A percentile compares a stretch with the other conserved stretches of the same genome.
Conservation (phyloP, 75 land plant species). For the Cupressus sempervirens region DNA sequence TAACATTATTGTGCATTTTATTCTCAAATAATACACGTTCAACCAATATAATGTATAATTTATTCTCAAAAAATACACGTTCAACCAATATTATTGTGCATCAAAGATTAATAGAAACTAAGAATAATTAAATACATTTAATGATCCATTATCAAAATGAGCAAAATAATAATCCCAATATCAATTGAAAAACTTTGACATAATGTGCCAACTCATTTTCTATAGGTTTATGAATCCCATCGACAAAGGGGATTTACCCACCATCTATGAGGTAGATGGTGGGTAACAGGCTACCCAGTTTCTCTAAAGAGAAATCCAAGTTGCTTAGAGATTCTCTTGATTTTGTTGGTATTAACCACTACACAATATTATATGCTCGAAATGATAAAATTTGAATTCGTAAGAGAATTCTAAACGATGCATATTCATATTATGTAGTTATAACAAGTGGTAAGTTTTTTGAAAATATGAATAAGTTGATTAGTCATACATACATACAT, state of each 20-base stretch:
- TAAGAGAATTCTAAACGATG: conserved; percentile 39
- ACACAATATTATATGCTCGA: conserved; percentile 61
- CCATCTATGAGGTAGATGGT: conserved; percentile 52
- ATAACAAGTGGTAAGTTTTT: conserved; percentile 41
- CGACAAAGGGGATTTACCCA: conserved; percentile 56
- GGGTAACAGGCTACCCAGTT: conserved; percentile 49
- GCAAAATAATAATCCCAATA: too few species aligned
- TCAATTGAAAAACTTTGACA: background rate
- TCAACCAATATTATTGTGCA: too few species aligned
- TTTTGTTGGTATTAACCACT: conserved; percentile 82
- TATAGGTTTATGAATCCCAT: conserved; percentile 75
- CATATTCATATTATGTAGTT: conserved; percentile 39
- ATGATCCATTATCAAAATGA: too few species aligned
- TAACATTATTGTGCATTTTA: too few species aligned
- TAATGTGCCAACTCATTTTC: background rate
- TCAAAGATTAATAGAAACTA: too few species aligned
- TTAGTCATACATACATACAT: too few species aligned
- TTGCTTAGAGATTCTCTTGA: conserved; percentile 49
- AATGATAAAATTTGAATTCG: conserved; percentile 39
- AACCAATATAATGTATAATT: too few species aligned
- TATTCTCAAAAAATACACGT: too few species aligned
- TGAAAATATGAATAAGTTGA: too few species aligned
- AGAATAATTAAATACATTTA: too few species aligned
- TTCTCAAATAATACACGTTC: too few species aligned
- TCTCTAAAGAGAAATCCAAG: conserved; percentile 29